Base-by-base conservation (phyloP, 2,329 filamentous ascomycete genomes). In the Rhytidhysteron rufulum region DNA sequence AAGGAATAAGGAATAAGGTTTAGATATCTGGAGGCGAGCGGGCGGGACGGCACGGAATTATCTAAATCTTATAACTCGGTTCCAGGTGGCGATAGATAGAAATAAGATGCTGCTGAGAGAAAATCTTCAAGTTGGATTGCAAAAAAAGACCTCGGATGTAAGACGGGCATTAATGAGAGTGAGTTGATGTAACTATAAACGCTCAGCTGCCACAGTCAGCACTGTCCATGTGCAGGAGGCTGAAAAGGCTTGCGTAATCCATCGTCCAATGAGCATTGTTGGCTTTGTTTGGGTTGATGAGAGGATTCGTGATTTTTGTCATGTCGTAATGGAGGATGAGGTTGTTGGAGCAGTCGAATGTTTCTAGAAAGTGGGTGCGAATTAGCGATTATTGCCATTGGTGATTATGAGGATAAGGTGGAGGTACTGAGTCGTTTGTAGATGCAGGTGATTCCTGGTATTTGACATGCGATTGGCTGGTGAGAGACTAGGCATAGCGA, bases 191-290 rank as follows among this genome's bases (percentile, higher is more conserved):
- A 27, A 27, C 24, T 27, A 7, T 13, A 27, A 13, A 27, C n/a
- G 46, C 52, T 55, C 48, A 53, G 52, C 52, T 56, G 47, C 42
- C 46, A 37, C 32, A 41, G 44, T 58, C 52, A 58, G 55, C 55
- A 57, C 49, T n/a, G 40, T 45, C 44, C 43, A 38, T 36, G 48
- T 56, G 51, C 53, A 53, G 36, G 49, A 53, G 41, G 30, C 42
- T 51, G 30, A 42, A 27, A 43, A 41, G 24, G n/a, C n/a, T 37
- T 37, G 41, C 45, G 43, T 42, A 30, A 20, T 27, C 31, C 35
- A 38, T n/a, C 31, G 34, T 27, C 49, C 55, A 55, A 57, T 58
- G 43, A 38, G 27, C 30, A 38, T n/a, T n/a, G n/a, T n/a, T n/a
- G n/a, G n/a, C 22, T 41, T 42, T 10, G 31, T 46, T 44, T 41